Base-by-base conservation (phyloP, 2,329 filamentous ascomycete species). In the Nigrograna mackinnonii region DNA sequence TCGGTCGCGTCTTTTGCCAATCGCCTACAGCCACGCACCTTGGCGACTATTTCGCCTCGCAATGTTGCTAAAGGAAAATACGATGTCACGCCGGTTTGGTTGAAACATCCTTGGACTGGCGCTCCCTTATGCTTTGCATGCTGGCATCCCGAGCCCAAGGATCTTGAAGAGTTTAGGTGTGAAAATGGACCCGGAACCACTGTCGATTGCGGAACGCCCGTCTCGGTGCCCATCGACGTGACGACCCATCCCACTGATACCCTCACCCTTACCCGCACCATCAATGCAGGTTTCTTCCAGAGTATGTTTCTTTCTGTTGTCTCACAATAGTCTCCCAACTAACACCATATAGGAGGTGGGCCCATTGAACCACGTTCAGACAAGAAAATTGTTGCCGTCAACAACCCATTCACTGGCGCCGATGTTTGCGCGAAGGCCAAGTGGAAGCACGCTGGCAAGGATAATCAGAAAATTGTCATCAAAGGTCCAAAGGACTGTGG, bases 71-170 rank as follows among this genome's bases (percentile, higher is more conserved):
- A 24, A 18, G 17, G 22, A 18, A 13, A 44, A n/a, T 39, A 35
- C 21, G 16, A 42, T 12, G 3, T 4, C 4, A 38, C 34, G 14
- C 40, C 41, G 14, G 52, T 59, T 1, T 65, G 58, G 57, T 52
- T 62, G 54, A 37, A 49, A 13, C 55, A 64, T 30, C 59, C 60
- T 2, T 65, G 60, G 58, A 44, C 35, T 4, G 9, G 21, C 6
- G 43, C 45, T 2, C 6, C 45, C 18, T 21, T 55, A 3, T 66
- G 60, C 41, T 64, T 54, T 41, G 39, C 49, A 6, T 66, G 62
- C 46, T 64, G 51, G 41, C 38, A 46, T 12, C 48, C 50, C 21
- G 40, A 51, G 9, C 7, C 35, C 3, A 19, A 45, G 6, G 22
- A 54, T 17, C 44, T 21, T 14, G 5, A 11, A 7, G 38, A 54